Evolutionary conservation across 2,329 filamentous ascomycete genomes (phyloP), one percentile per base, ranked within the genome.

Genomic region (Metarhizium brunneum): DNA sequence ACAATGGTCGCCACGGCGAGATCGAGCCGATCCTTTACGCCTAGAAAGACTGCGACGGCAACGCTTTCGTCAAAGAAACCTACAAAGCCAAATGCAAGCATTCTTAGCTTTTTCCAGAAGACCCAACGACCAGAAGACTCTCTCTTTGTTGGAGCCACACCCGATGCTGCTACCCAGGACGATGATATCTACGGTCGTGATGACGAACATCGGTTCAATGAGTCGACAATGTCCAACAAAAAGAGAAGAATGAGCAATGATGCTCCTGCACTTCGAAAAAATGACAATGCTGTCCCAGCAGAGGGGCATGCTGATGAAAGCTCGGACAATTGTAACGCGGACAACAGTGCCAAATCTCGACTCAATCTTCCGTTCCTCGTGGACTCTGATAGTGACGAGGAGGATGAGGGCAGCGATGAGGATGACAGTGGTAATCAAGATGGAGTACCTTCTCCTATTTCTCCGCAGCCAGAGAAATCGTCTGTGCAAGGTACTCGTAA

Each of bases 91-190:
- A 89, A 88, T 62, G 75, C 77, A 6, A 90, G 84, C 59, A 90
- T 90, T 36, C 71, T 90, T 14, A 89, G 71, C 59, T 91, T 90
- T 68, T 91, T 91, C 66, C 84, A 87, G 64, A 90, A 89, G 65
- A 76, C 81, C 0, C 79, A 82, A 43, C 79, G 80, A 53, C 73
- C 79, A 56, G 77, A 86, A 59, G 73, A 84, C 55, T 74, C 76
- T 20, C 76, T 87, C 10, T 87, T 88, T 60, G 68, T 76, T 0
- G 70, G 67, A n/a, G 60, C 64, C 16, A 47, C 60, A 3, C 53
- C 62, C 2, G 63, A 61, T 8, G n/a, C 55, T 13, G 55, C 57
- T n/a, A 40, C 53, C 13, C 57, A 58, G 11, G 61, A 70, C 14
- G 63, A 65, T n/a, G 62, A 70, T 51, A 49, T 68, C 6, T 66